A percentile compares a stretch with the other conserved stretches of the same genome.
These are phyloP conservation scores for Beta vulgaris DNA, from an alignment of 148 eudicot species.

Conservation along the genomic window DNA sequence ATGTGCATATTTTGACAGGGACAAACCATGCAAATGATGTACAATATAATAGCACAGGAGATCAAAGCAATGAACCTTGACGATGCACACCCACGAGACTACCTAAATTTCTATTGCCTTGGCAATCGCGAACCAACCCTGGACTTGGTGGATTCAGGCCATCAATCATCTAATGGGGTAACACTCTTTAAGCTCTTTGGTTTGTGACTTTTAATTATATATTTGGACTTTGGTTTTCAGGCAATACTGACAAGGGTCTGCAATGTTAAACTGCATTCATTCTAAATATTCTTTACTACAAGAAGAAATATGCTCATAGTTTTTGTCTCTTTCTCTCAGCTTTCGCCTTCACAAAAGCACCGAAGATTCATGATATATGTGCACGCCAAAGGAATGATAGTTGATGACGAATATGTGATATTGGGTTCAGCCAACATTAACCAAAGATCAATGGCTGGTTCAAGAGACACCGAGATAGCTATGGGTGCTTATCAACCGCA, in stretches of 20 bases:
- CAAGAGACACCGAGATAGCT: constrained; percentile 67
- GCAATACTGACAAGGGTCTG: neutral
- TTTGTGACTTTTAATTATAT: neutral
- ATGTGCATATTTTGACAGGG: constrained; percentile 33
- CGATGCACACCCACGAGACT: constrained; percentile 63
- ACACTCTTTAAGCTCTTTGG: neutral
- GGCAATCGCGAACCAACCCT: constrained; percentile 70
- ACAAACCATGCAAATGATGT: constrained; percentile 64
- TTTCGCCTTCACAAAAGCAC: constrained; percentile 41
- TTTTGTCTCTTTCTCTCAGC: constrained; percentile 21
- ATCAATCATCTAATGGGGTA: constrained; percentile 43
- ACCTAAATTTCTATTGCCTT: constrained; percentile 86
- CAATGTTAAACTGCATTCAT: neutral
- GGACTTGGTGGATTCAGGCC: constrained; percentile 26
- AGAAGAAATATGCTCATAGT: neutral
- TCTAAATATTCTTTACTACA: too few species aligned
- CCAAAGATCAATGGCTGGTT: constrained; percentile 67
- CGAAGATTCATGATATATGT: constrained; percentile 67
- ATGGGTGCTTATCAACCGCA: constrained; percentile 67
- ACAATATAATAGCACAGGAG: constrained; percentile 59
- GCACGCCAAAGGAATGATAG: constrained; percentile 72
- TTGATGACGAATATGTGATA: constrained; percentile 61
- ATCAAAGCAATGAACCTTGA: constrained; percentile 49
- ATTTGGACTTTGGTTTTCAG: neutral
- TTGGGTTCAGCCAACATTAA: constrained; percentile 69